phyloP scores from a whole-genome alignment of 306 rosid genomes.

The Sindora glabra region DNA sequence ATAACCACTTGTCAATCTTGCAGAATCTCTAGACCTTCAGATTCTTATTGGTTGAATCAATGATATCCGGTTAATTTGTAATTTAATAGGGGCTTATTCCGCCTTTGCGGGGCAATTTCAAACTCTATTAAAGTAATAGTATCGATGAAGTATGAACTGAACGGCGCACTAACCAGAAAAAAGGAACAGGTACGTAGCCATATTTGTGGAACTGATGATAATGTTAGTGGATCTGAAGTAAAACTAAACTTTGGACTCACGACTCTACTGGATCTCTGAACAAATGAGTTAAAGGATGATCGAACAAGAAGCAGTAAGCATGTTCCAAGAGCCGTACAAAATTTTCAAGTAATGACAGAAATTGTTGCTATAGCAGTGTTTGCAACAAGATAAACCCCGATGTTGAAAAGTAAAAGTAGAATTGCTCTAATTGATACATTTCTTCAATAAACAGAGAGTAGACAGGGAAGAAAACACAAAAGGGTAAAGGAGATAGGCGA shows the following conservation, averaged over 20 bases:
- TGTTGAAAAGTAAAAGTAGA: neutral
- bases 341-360: neutral
- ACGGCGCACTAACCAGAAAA: neutral
- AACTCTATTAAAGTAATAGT: neutral
- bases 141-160: too few species aligned
- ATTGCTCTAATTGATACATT: neutral
- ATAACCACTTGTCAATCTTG: neutral
- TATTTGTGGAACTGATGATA: neutral
- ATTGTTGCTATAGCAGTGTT: neutral
- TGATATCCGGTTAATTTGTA: neutral
- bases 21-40: neutral
- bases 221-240: constrained; percentile 41
- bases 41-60: neutral
- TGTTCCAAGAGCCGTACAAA: constrained; percentile 28
- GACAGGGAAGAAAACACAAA: neutral
- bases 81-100: neutral
- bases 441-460: constrained; percentile 2
- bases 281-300: neutral
- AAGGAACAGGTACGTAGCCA: neutral
- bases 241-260: neutral
- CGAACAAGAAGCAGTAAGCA: constrained; percentile 3
- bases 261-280: constrained; percentile 28
- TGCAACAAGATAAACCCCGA: neutral
- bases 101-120: neutral
- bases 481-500: neutral